phyloP scores from a whole-genome alignment of 768 basidiomycete genomes.

The Tulasnella sp. region DNA sequence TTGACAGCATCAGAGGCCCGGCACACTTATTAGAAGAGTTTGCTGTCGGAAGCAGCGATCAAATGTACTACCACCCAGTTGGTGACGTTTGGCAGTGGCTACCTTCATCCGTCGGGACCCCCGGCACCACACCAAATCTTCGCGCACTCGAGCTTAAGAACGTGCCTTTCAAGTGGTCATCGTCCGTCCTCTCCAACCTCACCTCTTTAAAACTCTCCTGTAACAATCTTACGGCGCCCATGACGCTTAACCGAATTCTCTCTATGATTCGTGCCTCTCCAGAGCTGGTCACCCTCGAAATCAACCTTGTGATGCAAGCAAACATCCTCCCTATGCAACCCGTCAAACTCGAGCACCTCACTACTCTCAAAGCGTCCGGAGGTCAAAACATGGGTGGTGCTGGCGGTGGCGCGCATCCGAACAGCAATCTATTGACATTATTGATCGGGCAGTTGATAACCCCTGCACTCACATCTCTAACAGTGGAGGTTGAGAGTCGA shows the following conservation, averaged over 20 bases:
- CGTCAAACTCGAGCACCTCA: conserved; percentile 45
- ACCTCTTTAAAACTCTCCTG: conserved; percentile 8
- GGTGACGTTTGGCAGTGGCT: conserved; percentile 25
- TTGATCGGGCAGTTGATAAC: conserved; percentile 52
- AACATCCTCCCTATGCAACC: conserved; percentile 52
- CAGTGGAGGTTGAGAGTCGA: conserved; percentile 62
- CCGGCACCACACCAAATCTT: conserved; percentile 9
- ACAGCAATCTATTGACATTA: conserved; percentile 41
- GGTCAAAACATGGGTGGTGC: conserved; percentile 28
- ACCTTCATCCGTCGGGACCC: conserved; percentile 26
- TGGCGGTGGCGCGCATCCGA: no score
- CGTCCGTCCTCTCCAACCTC: conserved; percentile 9
- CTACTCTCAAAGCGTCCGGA: conserved; percentile 50
- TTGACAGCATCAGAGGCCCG: conserved; percentile 65
- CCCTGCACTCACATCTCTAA: conserved; percentile 48
- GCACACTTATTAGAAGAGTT: conserved; percentile 68
- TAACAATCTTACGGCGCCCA: conserved; percentile 47
- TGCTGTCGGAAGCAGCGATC: conserved; percentile 36
- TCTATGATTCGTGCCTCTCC: conserved; percentile 52
- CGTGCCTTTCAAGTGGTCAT: conserved; percentile 14
- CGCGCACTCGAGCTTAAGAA: conserved; percentile 9
- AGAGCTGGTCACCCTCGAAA: conserved; percentile 41
- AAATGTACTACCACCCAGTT: not conserved
- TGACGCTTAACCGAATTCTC: conserved; percentile 58
- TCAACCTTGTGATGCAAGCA: conserved; percentile 53